These are phyloP conservation scores for Oryza brachyantha DNA, from an alignment of 176 grass and related monocot species.

Conservation along the genomic window DNA sequence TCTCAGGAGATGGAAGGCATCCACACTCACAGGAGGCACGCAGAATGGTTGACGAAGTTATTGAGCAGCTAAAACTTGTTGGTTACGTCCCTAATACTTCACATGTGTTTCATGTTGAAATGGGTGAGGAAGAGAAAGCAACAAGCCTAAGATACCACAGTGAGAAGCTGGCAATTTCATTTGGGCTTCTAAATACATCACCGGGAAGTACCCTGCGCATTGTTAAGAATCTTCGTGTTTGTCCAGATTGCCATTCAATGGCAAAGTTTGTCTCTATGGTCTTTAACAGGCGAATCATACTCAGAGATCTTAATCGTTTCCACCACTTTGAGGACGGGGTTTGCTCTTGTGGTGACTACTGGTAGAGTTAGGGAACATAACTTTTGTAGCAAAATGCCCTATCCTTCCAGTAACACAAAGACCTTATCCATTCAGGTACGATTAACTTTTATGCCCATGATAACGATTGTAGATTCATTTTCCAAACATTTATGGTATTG, in stretches of 20 bases:
- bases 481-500: not conserved
- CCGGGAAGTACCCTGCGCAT: conserved; percentile 62
- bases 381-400: not conserved
- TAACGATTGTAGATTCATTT: conserved; percentile 8
- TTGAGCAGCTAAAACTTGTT: conserved; percentile 62
- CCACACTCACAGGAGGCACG: conserved; percentile 52
- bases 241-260: conserved; percentile 70
- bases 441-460: conserved; percentile 33
- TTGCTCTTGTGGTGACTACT: conserved; percentile 73
- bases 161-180: conserved; percentile 73
- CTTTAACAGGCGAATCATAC: conserved; percentile 63
- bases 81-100: conserved; percentile 71
- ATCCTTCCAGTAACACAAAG: conserved; percentile 16
- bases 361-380: conserved; percentile 42
- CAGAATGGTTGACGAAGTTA: conserved; percentile 64
- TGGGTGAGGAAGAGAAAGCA: conserved; percentile 65
- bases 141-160: conserved; percentile 66
- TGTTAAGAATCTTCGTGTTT: conserved; percentile 77
- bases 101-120: conserved; percentile 64
- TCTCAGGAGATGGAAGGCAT: conserved; percentile 71
- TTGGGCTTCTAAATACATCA: conserved; percentile 64
- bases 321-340: conserved; percentile 61
- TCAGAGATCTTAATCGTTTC: conserved; percentile 80
- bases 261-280: conserved; percentile 66
- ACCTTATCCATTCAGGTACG: conserved; percentile 25